Percentiles rank a stretch among this genome's conserved stretches.
phyloP scores from a whole-genome alignment of 768 basidiomycete genomes.

The Crucibulum laeve region DNA sequence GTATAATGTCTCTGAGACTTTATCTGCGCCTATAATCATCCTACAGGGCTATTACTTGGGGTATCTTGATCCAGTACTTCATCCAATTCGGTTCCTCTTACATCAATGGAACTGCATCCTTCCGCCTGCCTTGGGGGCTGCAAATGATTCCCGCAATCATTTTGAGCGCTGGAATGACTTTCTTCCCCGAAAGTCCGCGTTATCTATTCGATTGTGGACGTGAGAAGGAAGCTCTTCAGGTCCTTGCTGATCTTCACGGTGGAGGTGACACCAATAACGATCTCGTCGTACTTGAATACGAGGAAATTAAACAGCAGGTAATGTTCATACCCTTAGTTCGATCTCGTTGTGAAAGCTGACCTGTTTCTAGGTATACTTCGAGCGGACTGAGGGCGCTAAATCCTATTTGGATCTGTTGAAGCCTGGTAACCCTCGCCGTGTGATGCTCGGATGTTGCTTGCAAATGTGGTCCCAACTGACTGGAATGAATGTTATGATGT shows the following conservation, averaged over 20 bases:
- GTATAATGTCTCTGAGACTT: not conserved
- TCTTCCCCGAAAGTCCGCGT: conserved; percentile 70
- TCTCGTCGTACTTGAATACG: conserved; percentile 65
- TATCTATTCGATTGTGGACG: conserved; percentile 64
- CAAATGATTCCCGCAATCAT: conserved; percentile 78
- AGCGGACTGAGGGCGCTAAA: conserved; percentile 68
- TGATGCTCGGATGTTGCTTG: conserved; percentile 61
- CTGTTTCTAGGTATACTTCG: conserved; percentile 38
- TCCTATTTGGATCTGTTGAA: conserved; percentile 65
- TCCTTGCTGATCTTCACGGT: conserved; percentile 74
- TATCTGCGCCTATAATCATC: not conserved
- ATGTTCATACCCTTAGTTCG: not conserved
- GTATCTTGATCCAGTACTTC: conserved; percentile 73
- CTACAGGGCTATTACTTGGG: conserved; percentile 64
- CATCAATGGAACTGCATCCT: conserved; percentile 65
- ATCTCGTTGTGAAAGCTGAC: not conserved
- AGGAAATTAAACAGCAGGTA: conserved; percentile 57
- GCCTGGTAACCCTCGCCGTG: conserved; percentile 64
- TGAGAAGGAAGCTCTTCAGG: conserved; percentile 61
- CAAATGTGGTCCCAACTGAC: conserved; percentile 80
- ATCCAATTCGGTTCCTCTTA: conserved; percentile 74
- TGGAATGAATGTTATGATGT: conserved; percentile 85
- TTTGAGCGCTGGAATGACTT: conserved; percentile 60
- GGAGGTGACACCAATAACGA: conserved; percentile 51
- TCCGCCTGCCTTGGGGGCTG: conserved; percentile 78